Evolutionary conservation across 2,329 filamentous ascomycete species (phyloP), one percentile per base, ranked within the genome.

Genomic region (Dothistroma septosporum): DNA sequence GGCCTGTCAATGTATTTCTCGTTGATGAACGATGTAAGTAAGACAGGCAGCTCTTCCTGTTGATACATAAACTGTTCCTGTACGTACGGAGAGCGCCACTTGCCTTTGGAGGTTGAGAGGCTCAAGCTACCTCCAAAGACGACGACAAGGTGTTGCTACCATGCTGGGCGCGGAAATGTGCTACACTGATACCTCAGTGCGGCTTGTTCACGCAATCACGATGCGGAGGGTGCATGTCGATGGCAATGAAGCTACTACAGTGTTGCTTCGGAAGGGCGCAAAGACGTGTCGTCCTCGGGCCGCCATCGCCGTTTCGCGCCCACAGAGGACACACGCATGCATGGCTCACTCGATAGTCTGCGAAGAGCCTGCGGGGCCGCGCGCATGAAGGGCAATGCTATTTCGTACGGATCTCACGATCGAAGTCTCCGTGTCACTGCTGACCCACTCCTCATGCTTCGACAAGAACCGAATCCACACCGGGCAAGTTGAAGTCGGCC

Each of bases 61-160:
- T 37, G 11, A 4, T 12, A 11, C 4, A 12, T 16, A 16, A 4
- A 4, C 2, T 5, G 41, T 44, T n/a, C 16, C 2, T 44, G n/a
- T 44, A 44, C n/a, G 14, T 16, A 5, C 16, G 41, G 5, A 44
- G 41, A 44, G n/a, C 16, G 41, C 55, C 35, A 46, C 12, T 50
- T 57, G 44, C 55, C 44, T 49, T 9, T 50, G 37, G 44, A 37
- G 55, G 48, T 58, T 37, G 22, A 53, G 24, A 53, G 37, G 12
- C 16, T 44, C 37, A 14, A 44, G 3, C 7, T 58, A 48, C 56
- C 56, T 58, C 56, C 33, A 37, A 57, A 57, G 53, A 37, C 32
- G 31, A 44, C 16, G 19, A 9, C 16, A 19, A 44, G 16, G 41
- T 44, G 41, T 7, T n/a, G 14, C 41, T 44, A n/a, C 41, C 41